Conservation (phyloP, 2,329 filamentous ascomycete genomes). For the Fusarium devonianum region DNA sequence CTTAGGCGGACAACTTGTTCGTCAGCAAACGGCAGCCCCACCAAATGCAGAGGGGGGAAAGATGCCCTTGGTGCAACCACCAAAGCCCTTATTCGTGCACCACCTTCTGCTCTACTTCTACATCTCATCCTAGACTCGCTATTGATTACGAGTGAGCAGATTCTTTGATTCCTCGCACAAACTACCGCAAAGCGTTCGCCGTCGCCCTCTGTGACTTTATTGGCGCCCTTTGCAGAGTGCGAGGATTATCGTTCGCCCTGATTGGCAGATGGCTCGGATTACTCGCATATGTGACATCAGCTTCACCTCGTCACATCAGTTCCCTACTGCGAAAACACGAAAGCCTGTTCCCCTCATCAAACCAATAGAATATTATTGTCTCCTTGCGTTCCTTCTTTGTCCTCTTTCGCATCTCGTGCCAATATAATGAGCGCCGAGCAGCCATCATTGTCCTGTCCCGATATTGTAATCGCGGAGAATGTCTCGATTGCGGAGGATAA, state of each 20-base stretch:
- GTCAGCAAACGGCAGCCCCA: slow-evolving; percentile 32
- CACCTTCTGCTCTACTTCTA: slow-evolving; percentile 11
- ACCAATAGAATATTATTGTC: not conserved
- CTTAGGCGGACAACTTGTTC: slow-evolving; percentile 13
- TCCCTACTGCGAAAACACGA: slow-evolving; percentile 26
- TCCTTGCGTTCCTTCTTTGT: not conserved
- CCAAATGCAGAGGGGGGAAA: slow-evolving; percentile 21
- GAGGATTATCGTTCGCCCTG: slow-evolving; percentile 1
- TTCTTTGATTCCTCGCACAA: not conserved
- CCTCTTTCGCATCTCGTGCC: not conserved
- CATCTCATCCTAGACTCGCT: slow-evolving; percentile 3
- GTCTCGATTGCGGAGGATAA: slow-evolving; percentile 35
- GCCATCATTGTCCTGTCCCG: not conserved
- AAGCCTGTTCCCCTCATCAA: not conserved
- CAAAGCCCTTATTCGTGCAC: not conserved
- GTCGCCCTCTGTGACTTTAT: not conserved
- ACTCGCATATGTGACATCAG: slow-evolving; percentile 2
- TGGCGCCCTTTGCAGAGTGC: not conserved
- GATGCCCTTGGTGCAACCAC: slow-evolving; percentile 1
- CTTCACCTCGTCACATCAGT: not conserved
- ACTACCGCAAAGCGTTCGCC: not conserved
- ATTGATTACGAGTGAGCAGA: not conserved
- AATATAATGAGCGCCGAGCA: slow-evolving; percentile 19
- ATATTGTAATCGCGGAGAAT: slow-evolving; percentile 18
- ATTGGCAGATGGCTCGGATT: slow-evolving; percentile 22